These are phyloP conservation scores for Zygosaccharomyces sapae DNA, from an alignment of 1,139 yeast species.

Conservation along the genomic window DNA sequence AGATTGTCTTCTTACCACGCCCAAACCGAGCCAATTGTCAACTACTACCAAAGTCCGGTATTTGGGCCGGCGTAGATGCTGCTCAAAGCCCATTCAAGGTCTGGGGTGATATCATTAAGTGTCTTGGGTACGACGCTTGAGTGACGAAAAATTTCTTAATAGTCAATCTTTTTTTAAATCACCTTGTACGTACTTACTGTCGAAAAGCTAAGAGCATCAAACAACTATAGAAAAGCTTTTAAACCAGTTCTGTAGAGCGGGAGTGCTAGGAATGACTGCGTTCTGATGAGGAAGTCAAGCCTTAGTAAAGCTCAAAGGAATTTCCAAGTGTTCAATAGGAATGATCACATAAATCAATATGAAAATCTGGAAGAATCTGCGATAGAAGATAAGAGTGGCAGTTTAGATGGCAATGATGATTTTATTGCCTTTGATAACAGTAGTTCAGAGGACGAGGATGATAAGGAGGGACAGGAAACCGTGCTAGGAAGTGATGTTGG, in stretches of 20 bases:
- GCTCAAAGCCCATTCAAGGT: slow-evolving; percentile 87
- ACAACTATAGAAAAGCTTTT: slow-evolving; percentile 11
- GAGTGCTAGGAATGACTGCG: slow-evolving; percentile 2
- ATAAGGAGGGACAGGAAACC: slow-evolving; percentile 30
- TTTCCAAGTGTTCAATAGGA: slow-evolving; percentile 29
- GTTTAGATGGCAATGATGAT: slow-evolving; percentile 40
- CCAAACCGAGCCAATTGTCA: slow-evolving; percentile 98
- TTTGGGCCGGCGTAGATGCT: slow-evolving; percentile 96
- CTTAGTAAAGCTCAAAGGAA: slow-evolving; percentile 29
- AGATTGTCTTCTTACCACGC: slow-evolving; percentile 91
- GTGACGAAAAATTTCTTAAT: neutral
- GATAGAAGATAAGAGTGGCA: slow-evolving; percentile 32
- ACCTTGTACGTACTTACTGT: neutral
- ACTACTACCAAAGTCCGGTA: slow-evolving; percentile 88
- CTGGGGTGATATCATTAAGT: slow-evolving; percentile 83
- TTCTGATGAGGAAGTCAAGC: slow-evolving; percentile 34
- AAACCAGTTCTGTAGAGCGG: slow-evolving; percentile 4
- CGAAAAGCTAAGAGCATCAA: neutral
- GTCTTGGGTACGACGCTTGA: slow-evolving; percentile 46
- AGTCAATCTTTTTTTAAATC: neutral
- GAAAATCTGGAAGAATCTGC: slow-evolving; percentile 20
- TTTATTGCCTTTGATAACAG: slow-evolving; percentile 38
- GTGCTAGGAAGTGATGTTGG: slow-evolving; percentile 12
- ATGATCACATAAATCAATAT: slow-evolving; percentile 30
- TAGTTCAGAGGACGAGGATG: slow-evolving; percentile 29